phyloP scores from a whole-genome alignment of 2,329 filamentous ascomycete species.

The Paecilomyces dactylethromorphus region DNA sequence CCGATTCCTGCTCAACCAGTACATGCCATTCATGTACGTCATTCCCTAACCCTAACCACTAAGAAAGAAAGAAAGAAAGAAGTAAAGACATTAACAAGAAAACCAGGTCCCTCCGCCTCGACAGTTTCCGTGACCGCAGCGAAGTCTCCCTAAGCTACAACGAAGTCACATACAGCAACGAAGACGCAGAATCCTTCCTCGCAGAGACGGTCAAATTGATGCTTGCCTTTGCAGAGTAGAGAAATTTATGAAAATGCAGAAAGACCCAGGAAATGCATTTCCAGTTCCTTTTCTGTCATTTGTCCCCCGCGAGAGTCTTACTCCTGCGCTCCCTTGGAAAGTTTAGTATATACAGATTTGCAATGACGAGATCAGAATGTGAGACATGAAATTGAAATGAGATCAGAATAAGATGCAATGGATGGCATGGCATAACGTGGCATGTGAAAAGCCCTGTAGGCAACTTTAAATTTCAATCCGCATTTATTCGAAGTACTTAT shows the following conservation, averaged over 20 bases:
- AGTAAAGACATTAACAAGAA: neutral
- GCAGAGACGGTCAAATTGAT: neutral
- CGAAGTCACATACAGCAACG: slow-evolving; percentile 1
- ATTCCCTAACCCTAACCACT: neutral
- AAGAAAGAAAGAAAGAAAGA: neutral
- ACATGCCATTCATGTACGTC: slow-evolving; percentile 3
- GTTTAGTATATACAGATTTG: neutral
- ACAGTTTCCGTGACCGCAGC: slow-evolving; percentile 3
- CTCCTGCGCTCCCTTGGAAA: neutral
- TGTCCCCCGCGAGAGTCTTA: neutral
- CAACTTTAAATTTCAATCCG: no score
- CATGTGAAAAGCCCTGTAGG: no score
- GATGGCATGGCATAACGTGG: no score
- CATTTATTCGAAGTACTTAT: no score
- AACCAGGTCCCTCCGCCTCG: slow-evolving; percentile 3
- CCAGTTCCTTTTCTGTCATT: no score
- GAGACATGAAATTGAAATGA: neutral
- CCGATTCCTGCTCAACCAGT: slow-evolving; percentile 3
- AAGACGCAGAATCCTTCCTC: slow-evolving; percentile 1
- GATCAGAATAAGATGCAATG: neutral
- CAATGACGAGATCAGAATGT: neutral
- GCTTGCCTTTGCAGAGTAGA: slow-evolving; percentile 1
- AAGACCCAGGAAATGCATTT: no score
- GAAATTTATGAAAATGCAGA: neutral
- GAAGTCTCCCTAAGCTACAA: slow-evolving; percentile 4